Conservation (phyloP, 1,284 basidiomycete genomes). For the Cutaneotrichosporon arboriforme region DNA sequence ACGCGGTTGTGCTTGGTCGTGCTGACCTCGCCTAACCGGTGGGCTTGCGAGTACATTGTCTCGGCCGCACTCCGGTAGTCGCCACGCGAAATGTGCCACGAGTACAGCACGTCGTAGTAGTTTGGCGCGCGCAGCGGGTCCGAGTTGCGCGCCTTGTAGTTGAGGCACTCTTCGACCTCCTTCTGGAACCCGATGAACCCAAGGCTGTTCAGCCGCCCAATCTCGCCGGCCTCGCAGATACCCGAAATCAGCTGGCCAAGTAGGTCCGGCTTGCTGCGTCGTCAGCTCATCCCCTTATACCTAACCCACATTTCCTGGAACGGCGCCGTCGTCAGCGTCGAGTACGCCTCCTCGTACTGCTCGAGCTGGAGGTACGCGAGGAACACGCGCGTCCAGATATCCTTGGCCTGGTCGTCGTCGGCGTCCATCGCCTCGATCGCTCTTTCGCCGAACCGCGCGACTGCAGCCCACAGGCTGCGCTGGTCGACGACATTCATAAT, state of each 20-base stretch:
- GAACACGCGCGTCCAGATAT: slow-evolving; percentile 73
- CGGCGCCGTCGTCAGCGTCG: slow-evolving; percentile 65
- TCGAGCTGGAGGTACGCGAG: slow-evolving; percentile 66
- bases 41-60: slow-evolving; percentile 89
- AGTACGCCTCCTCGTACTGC: slow-evolving; percentile 79
- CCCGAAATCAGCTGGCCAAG: slow-evolving; percentile 73
- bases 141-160: slow-evolving; percentile 90
- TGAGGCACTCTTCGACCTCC: slow-evolving; percentile 81
- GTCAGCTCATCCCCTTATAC: background rate
- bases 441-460: slow-evolving; percentile 67
- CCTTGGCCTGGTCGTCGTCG: slow-evolving; percentile 54
- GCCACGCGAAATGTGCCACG: slow-evolving; percentile 79
- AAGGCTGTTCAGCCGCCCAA: slow-evolving; percentile 71
- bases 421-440: slow-evolving; percentile 55
- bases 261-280: slow-evolving; percentile 68
- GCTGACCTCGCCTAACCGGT: slow-evolving; percentile 60
- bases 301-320: slow-evolving; percentile 67
- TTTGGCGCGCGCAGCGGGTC: slow-evolving; percentile 79
- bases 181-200: slow-evolving; percentile 80
- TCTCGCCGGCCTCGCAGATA: slow-evolving; percentile 87
- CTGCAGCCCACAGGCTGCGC: slow-evolving; percentile 48
- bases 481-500: slow-evolving; percentile 66
- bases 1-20: slow-evolving; percentile 48
- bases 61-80: slow-evolving; percentile 83
- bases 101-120: slow-evolving; percentile 91